phyloP scores from a whole-genome alignment of 306 rosid species.

The Prunus salicina region DNA sequence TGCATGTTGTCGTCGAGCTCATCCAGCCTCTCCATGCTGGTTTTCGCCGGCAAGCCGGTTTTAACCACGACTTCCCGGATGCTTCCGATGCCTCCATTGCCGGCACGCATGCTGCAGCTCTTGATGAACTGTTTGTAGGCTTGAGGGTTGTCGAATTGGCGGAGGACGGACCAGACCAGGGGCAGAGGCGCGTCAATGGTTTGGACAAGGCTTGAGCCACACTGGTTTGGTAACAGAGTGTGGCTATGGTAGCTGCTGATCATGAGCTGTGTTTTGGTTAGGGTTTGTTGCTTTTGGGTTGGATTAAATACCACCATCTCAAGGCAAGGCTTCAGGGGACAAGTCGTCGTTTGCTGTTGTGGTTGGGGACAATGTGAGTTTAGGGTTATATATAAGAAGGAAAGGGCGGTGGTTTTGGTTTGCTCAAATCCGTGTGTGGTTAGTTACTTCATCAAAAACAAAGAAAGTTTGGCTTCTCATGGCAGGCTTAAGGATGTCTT shows the following conservation, averaged over 20 bases:
- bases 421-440: neutral
- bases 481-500: neutral
- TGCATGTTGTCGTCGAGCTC: conserved; percentile 45
- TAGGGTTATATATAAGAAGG: neutral
- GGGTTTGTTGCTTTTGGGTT: neutral
- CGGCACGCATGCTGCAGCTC: conserved; percentile 42
- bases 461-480: neutral
- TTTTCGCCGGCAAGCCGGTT: conserved; percentile 55
- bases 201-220: conserved; percentile 50
- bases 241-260: conserved; percentile 33
- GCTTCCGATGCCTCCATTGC: conserved; percentile 53
- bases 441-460: neutral
- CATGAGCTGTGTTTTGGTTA: conserved; percentile 18
- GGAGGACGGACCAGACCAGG: conserved; percentile 56
- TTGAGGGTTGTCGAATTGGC: conserved; percentile 56
- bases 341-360: neutral
- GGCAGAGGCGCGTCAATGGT: conserved; percentile 50
- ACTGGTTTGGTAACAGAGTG: conserved; percentile 38
- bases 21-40: conserved; percentile 56
- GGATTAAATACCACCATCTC: neutral
- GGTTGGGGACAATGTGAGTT: neutral
- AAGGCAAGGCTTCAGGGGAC: neutral
- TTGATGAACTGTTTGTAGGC: conserved; percentile 51
- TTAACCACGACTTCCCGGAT: conserved; percentile 41
- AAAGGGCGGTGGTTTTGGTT: neutral